A percentile compares a stretch with the other conserved stretches of the same genome.
Evolutionary conservation across 805 yeast species (phyloP).

Genomic region (Trichomonascus vanleenenianus): DNA sequence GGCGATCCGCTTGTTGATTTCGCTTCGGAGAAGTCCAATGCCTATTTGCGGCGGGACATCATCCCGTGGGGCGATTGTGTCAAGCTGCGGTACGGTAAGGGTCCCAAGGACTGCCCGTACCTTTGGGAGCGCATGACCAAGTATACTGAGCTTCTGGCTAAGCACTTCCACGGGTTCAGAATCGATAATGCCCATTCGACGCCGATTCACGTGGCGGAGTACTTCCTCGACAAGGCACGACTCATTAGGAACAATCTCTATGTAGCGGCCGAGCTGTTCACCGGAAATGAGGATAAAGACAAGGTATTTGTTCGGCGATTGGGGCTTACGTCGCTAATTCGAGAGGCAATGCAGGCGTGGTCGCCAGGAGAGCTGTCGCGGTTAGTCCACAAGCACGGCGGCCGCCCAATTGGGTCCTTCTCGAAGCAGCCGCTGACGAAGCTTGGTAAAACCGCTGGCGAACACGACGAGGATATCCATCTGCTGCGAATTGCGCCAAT

Average conservation of each 20-base stretch:
- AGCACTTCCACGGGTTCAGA: conserved; percentile 76
- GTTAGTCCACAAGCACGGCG: conserved; percentile 86
- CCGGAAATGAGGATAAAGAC: conserved; percentile 89
- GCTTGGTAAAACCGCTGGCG: conserved; percentile 32
- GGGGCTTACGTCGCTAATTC: conserved; percentile 79
- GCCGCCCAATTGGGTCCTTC: conserved; percentile 89
- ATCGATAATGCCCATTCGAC: conserved; percentile 96
- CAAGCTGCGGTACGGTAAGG: conserved; percentile 75
- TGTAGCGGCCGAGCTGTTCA: conserved; percentile 88
- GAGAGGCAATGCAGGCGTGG: conserved; percentile 98
- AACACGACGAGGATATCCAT: conserved; percentile 22
- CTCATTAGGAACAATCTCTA: conserved; percentile 75
- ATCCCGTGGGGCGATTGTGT: conserved; percentile 98
- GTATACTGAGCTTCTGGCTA: conserved; percentile 66
- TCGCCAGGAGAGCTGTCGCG: conserved; percentile 78
- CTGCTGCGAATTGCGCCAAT: conserved; percentile 64
- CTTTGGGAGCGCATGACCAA: conserved; percentile 83
- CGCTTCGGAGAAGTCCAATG: conserved; percentile 72
- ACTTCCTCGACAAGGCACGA: conserved; percentile 81
- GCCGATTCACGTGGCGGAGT: conserved; percentile 90
- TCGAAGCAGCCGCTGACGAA: conserved; percentile 57
- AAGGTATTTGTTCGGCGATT: conserved; percentile 82
- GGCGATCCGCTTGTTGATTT: conserved; percentile 91
- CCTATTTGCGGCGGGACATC: conserved; percentile 84
- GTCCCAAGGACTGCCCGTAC: conserved; percentile 77